Conservation (phyloP, 1,284 basidiomycete genomes). For the Sphaerobolus stellatus region DNA sequence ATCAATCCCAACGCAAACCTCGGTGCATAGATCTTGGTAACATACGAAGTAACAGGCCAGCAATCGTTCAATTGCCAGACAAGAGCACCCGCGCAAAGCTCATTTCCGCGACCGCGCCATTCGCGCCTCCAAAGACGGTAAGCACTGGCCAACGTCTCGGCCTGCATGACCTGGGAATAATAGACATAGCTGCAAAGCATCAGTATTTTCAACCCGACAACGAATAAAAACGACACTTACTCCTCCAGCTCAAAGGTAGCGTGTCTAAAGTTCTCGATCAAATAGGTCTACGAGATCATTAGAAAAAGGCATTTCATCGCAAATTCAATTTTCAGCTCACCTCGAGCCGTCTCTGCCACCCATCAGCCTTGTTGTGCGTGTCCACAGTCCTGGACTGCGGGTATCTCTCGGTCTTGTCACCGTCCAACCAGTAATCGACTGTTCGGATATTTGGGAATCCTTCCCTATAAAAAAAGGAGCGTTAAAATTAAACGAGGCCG, state of each 20-base stretch:
- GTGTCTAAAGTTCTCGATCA: constrained; percentile 89
- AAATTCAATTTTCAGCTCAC: constrained; percentile 31
- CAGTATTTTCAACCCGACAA: constrained; percentile 2
- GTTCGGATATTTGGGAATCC: constrained; percentile 84
- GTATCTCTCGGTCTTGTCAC: constrained; percentile 67
- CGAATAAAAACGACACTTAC: neutral
- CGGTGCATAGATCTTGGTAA: neutral
- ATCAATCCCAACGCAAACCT: neutral
- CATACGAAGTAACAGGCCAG: constrained; percentile 69
- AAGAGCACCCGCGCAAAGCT: constrained; percentile 73
- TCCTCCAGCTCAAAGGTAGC: constrained; percentile 80
- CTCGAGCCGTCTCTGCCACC: constrained; percentile 85
- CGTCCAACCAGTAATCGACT: constrained; percentile 78
- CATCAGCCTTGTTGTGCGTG: constrained; percentile 88
- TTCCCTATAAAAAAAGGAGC: constrained; percentile 51
- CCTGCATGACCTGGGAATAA: constrained; percentile 83
- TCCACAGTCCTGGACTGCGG: constrained; percentile 83
- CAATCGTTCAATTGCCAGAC: constrained; percentile 87
- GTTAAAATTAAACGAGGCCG: neutral
- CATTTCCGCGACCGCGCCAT: constrained; percentile 68
- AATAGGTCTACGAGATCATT: constrained; percentile 57
- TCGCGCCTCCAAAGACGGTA: constrained; percentile 77
- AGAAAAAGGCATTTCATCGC: constrained; percentile 14
- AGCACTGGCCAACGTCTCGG: constrained; percentile 72
- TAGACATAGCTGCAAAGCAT: constrained; percentile 59